A percentile compares a stretch with the other conserved stretches of the same genome.
phyloP scores from a whole-genome alignment of 306 rosid species.

The Trichosanthes cucumerina region DNA sequence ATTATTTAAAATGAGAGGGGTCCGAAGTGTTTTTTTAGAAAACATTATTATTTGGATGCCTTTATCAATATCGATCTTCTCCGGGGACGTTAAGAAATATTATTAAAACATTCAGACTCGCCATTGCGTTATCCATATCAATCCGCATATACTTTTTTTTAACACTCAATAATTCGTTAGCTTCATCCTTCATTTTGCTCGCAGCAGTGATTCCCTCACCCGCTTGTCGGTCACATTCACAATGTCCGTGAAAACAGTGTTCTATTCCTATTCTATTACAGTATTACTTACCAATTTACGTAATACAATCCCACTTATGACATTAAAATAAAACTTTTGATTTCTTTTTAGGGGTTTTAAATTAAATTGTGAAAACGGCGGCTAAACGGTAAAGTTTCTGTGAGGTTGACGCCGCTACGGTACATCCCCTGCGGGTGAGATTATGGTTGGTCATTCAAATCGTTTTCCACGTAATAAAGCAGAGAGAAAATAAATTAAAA shows the following conservation, averaged over 20 bases:
- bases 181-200: not conserved
- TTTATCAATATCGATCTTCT: not conserved
- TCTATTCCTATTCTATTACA: not conserved
- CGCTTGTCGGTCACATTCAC: conserved; percentile 1
- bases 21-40: not conserved
- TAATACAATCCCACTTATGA: not conserved
- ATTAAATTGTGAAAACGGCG: not conserved
- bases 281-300: not conserved
- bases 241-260: conserved; percentile 8
- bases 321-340: not conserved
- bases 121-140: not conserved
- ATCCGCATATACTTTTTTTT: not conserved
- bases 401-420: not conserved
- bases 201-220: not conserved
- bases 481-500: not conserved
- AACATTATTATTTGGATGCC: not conserved
- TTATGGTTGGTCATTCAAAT: not conserved
- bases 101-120: not conserved
- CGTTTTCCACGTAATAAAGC: conserved; percentile 7
- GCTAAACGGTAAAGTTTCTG: not conserved
- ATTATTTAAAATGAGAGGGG: not conserved
- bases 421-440: not conserved
- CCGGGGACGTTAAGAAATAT: not conserved
- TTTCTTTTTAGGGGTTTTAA: not conserved
- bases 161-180: not conserved